These are phyloP conservation scores for Striga hermonthica DNA, from an alignment of 305 asterid genomes.

Conservation along the genomic window DNA sequence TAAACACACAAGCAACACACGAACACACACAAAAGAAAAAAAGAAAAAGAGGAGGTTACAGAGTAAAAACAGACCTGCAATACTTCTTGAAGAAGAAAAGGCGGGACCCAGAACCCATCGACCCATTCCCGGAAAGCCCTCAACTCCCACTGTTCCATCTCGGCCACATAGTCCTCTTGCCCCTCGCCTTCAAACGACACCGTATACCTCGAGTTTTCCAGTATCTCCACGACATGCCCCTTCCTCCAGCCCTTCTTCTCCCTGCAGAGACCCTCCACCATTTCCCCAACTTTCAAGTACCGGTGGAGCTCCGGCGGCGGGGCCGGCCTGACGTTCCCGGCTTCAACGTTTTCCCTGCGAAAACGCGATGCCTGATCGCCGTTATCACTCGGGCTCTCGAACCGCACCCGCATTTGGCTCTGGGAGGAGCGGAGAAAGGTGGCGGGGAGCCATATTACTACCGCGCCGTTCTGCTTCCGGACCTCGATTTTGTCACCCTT, in stretches of 20 bases:
- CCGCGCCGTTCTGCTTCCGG: constrained; percentile 24
- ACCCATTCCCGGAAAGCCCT: constrained; percentile 45
- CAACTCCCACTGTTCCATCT: constrained; percentile 44
- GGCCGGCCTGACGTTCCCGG: constrained; percentile 39
- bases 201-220: constrained; percentile 42
- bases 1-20: background rate
- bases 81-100: constrained; percentile 32
- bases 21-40: background rate
- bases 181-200: constrained; percentile 36
- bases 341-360: constrained; percentile 32
- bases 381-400: constrained; percentile 16
- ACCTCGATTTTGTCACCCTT: constrained; percentile 41
- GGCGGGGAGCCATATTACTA: constrained; percentile 42
- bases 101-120: constrained; percentile 44
- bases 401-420: constrained; percentile 29
- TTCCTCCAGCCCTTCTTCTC: constrained; percentile 44
- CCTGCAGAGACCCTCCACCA: constrained; percentile 36
- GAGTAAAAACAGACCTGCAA: constrained; percentile 20
- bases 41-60: background rate
- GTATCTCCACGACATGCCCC: constrained; percentile 34
- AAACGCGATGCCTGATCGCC: constrained; percentile 28
- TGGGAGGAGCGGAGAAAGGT: constrained; percentile 37
- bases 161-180: constrained; percentile 19
- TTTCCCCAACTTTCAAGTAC: constrained; percentile 45
- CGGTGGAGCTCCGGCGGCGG: constrained; percentile 41